Evolutionary conservation across 257 asterid genomes (phyloP), one percentile per base, ranked within the genome.

Genomic region (Lycium barbarum): DNA sequence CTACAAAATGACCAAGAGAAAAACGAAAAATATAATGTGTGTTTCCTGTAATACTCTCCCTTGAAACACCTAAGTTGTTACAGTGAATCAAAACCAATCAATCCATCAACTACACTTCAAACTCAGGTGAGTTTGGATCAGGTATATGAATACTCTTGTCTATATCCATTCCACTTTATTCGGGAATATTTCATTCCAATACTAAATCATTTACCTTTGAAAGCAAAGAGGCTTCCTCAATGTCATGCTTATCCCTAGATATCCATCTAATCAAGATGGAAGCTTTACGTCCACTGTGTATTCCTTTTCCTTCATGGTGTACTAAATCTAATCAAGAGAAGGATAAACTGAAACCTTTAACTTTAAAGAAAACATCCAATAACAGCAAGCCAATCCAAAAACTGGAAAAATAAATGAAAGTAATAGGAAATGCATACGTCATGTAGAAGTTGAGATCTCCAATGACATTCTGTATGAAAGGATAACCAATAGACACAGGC

Each of bases 241-340:
- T 68, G 47, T 10, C 79, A 38, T 70, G 54, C 33, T 7, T n/a
- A 59, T 59, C 33, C 10, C 66, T 59, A 59, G 33, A 26, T 26
- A 26, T 26, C 33, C 33, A 26, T 26, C 33, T 26, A 26, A 26
- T 26, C 33, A 26, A 26, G 33, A 71, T 9, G n/a, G 55, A 71
- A 40, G 79, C 35, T 40, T 71, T 71, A 71, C 79, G 15, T 71
- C 36, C 35, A 70, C 15, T 4, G 4, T 17, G 35, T 15, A 43
- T 18, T 17, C 35, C 6, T 9, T 71, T 71, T 40, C 79, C 79
- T 71, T 71, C 79, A 71, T 71, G 55, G 55, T 43, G 35, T 43
- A 70, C 79, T 70, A 7, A 17, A 70, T 70, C 78, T 66, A 66
- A 66, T 66, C 15, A 70, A 71, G 53, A 71, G 15, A 18, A 8